Evolutionary conservation across 352 stramenopile species (phyloP).

Genomic region (Globisporangium middletonii): DNA sequence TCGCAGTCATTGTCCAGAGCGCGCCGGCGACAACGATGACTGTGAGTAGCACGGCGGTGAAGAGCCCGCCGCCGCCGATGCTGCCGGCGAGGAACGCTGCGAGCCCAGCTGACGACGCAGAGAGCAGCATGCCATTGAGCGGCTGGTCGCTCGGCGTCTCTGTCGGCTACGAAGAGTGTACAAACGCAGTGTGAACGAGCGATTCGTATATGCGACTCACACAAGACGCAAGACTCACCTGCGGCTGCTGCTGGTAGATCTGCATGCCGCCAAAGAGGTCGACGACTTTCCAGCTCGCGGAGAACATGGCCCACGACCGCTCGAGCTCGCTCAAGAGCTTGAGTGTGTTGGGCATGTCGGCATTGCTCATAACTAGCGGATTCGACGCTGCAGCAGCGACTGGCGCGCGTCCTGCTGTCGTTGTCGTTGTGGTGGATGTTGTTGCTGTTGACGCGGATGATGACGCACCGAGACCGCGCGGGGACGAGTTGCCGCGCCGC

Average conservation of each 20-base stretch:
- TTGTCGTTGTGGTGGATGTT: too few species aligned
- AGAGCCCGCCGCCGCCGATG: constrained; percentile 55
- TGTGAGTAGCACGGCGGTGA: constrained; percentile 42
- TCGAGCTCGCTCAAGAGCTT: constrained; percentile 73
- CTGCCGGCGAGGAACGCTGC: constrained; percentile 59
- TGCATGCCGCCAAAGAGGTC: constrained; percentile 65
- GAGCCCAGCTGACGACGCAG: constrained; percentile 39
- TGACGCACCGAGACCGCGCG: too few species aligned
- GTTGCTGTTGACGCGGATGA: too few species aligned
- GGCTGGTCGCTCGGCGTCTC: constrained; percentile 23
- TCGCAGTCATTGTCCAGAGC: constrained; percentile 50
- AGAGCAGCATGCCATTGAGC: constrained; percentile 55
- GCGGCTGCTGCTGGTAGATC: constrained; percentile 53
- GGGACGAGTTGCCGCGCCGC: too few species aligned
- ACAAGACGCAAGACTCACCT: neutral
- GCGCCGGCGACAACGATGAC: constrained; percentile 34
- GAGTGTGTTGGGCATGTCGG: constrained; percentile 42
- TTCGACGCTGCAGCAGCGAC: neutral
- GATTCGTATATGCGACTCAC: neutral
- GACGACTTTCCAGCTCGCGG: constrained; percentile 53
- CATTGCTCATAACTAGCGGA: neutral
- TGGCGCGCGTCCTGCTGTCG: too few species aligned
- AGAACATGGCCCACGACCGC: constrained; percentile 67
- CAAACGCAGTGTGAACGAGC: too few species aligned
- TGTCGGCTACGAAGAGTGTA: neutral